Conservation (phyloP, 163 green algal species). For the Scenedesmus sp. region DNA sequence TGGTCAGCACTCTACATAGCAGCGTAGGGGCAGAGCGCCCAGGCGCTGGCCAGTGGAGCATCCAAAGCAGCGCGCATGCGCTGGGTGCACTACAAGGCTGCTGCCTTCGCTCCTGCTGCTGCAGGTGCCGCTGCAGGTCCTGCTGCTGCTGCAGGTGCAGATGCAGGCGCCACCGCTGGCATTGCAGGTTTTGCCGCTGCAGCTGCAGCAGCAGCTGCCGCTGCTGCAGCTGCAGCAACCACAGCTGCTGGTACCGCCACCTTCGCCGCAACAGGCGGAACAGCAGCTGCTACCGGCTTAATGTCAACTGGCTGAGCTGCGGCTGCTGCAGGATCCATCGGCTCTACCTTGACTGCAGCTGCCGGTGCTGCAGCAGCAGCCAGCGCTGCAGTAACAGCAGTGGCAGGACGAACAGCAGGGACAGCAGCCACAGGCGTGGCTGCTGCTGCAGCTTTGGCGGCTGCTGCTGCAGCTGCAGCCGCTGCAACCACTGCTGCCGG, state of each 20-base stretch:
- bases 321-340: conserved; percentile 9
- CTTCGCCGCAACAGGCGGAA: not conserved
- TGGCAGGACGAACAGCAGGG: not conserved
- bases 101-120: not conserved
- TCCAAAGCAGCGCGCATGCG: no score
- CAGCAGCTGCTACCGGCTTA: not conserved
- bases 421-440: not conserved
- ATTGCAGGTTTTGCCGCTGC: not conserved
- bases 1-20: no score
- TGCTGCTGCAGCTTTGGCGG: not conserved
- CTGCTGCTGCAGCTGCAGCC: not conserved
- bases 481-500: not conserved
- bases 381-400: not conserved
- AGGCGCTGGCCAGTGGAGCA: no score
- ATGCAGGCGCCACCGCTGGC: not conserved
- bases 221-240: not conserved
- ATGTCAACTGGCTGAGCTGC: not conserved
- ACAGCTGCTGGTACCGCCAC: not conserved
- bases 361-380: conserved; percentile 10
- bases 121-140: not conserved
- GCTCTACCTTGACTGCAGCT: conserved; percentile 15
- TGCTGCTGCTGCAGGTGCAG: conserved; percentile 10
- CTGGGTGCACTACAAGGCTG: not conserved
- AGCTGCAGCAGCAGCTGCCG: not conserved
- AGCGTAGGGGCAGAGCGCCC: no score